These are phyloP conservation scores for Aegilops sharonensis DNA, from an alignment of 176 grass and related monocot genomes.

Conservation along the genomic window DNA sequence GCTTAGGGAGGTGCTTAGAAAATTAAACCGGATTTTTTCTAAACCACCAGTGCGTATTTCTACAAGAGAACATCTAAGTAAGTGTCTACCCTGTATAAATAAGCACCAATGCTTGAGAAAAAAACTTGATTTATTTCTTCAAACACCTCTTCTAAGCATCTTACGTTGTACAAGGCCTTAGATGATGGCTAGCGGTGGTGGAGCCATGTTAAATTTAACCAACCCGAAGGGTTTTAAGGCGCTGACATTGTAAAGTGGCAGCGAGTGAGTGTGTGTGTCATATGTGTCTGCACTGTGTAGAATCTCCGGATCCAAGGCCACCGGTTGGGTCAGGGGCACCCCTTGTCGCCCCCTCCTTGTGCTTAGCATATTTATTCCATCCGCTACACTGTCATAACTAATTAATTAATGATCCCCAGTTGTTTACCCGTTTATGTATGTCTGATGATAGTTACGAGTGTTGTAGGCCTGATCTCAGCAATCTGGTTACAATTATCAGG, in stretches of 20 bases:
- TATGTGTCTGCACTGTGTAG: constrained; percentile 32
- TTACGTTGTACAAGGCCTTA: not conserved
- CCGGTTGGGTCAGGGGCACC: constrained; percentile 41
- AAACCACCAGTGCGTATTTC: too few species aligned
- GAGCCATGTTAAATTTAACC: not conserved
- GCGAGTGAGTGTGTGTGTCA: not conserved
- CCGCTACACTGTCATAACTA: not conserved
- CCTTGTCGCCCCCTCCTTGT: constrained; percentile 10
- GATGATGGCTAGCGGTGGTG: constrained; percentile 15
- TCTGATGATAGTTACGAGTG: not conserved
- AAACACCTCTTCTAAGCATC: too few species aligned
- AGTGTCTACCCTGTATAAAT: too few species aligned
- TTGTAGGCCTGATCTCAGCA: not conserved
- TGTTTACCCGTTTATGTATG: not conserved
- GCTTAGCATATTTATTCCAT: constrained; percentile 36
- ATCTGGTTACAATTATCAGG: not conserved
- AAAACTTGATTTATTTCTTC: too few species aligned
- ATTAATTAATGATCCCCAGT: too few species aligned
- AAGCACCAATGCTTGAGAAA: too few species aligned
- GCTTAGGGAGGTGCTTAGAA: too few species aligned
- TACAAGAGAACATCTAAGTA: too few species aligned
- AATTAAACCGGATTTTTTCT: too few species aligned
- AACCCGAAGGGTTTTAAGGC: not conserved
- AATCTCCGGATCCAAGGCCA: constrained; percentile 82
- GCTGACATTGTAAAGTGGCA: constrained; percentile 26